Conservation (phyloP, 1,284 basidiomycete species). For the Cystobasidium sp. region DNA sequence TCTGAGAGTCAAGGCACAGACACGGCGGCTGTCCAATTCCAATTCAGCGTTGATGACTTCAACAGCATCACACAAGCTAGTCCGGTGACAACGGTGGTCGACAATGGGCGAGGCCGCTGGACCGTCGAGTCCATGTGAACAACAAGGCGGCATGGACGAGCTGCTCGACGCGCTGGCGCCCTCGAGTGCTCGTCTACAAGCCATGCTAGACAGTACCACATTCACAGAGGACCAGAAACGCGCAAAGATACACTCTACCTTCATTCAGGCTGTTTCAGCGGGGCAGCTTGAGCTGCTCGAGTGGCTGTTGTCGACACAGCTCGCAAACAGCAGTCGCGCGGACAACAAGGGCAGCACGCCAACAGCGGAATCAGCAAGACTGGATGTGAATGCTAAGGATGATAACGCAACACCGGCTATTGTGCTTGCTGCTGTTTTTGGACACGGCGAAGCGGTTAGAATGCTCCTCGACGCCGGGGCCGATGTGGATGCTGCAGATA, state of each 20-base stretch:
- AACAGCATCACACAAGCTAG: too few relatives aligned
- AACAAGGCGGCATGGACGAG: conserved; percentile 4
- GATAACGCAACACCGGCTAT: conserved; percentile 51
- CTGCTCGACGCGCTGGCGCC: conserved; percentile 39
- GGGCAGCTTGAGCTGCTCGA: conserved; percentile 52
- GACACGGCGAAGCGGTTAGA: conserved; percentile 77
- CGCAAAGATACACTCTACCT: conserved; percentile 45
- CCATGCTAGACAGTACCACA: conserved; percentile 9
- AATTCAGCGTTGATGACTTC: too few relatives aligned
- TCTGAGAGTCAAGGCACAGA: too few relatives aligned
- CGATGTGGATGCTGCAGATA: conserved; percentile 68
- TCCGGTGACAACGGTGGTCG: not conserved
- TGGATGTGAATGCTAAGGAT: conserved; percentile 50
- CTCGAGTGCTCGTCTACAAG: conserved; percentile 16
- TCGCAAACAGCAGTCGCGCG: too few relatives aligned
- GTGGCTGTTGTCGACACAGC: conserved; percentile 49
- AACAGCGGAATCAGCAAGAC: conserved; percentile 13
- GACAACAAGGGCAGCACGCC: not conserved
- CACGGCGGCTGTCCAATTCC: too few relatives aligned
- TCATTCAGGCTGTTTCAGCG: conserved; percentile 47
- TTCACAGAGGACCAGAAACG: conserved; percentile 45
- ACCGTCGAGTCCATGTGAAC: not conserved
- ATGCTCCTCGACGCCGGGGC: conserved; percentile 75
- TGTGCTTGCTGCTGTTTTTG: conserved; percentile 48
- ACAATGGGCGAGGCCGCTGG: not conserved